Evolutionary conservation across 2,329 filamentous ascomycete genomes (phyloP), one percentile per base, ranked within the genome.

Genomic region (Cordyceps cicadae): DNA sequence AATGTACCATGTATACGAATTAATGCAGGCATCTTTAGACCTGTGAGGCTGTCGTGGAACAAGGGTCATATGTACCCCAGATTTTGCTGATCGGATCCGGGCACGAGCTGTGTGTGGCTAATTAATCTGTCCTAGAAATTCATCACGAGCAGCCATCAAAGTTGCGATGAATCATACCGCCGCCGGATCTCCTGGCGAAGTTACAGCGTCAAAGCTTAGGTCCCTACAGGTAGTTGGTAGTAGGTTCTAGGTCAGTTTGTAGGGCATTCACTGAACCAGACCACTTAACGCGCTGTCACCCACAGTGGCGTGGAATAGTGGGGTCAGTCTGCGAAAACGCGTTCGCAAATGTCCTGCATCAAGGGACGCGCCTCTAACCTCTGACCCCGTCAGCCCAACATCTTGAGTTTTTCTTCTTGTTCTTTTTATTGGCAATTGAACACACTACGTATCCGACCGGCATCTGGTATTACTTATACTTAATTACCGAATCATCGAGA

Each of bases 251-350:
- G n/a, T n/a, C n/a, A n/a, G n/a, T n/a, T n/a, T n/a, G n/a, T 14
- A 17, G 14, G 19, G 43, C n/a, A 17, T n/a, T 39, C n/a, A 21
- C 32, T 57, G 15, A 29, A 41, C 43, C 54, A 57, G 19, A 41
- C 43, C 54, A 57, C 54, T 57, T 49, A 51, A 59, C 55, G 55
- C 55, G 55, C 19, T 46, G 24, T 56, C 26, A 8, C 12, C 29
- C 34, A 15, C n/a, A 37, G 32, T 6, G 17, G 26, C 14, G 17
- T 17, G 48, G 21, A 59, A 51, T 34, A 51, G 55, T 59, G 55
- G 55, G 34, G 55, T 51, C 46, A 1, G 26, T 43, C 49, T 45
- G 32, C 54, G 21, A 59, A 57, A 59, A 51, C 46, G 48, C 55
- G 55, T 59, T 12, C 46, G 17, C 32, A 26, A n/a, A n/a, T 15